Conservation (phyloP, 192 early-diverging fungal species). For the Backusella sp. region DNA sequence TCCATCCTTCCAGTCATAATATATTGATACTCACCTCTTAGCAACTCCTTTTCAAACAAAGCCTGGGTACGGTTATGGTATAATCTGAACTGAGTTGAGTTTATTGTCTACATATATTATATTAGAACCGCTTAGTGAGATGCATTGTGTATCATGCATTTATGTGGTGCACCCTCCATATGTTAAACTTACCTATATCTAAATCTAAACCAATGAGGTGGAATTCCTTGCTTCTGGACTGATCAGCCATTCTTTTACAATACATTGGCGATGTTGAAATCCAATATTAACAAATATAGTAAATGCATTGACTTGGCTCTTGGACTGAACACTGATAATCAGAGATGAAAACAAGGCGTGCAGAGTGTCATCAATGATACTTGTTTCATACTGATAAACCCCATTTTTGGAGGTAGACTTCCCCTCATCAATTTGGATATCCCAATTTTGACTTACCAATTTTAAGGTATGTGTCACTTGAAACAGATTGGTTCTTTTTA, state of each 20-base stretch:
- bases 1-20: not conserved
- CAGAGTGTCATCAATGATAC: not conserved
- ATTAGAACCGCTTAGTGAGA: no score
- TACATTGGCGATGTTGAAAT: not conserved
- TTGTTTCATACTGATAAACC: not conserved
- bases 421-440: not conserved
- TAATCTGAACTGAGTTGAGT: not conserved
- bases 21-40: not conserved
- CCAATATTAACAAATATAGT: not conserved
- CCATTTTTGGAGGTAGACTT: not conserved
- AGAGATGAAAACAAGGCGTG: not conserved
- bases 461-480: slow-evolving; percentile 1
- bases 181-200: not conserved
- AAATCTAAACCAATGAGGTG: not conserved
- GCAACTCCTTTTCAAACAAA: not conserved
- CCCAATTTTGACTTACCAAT: not conserved
- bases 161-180: not conserved
- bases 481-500: not conserved
- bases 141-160: not conserved
- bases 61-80: not conserved
- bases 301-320: not conserved
- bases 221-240: not conserved
- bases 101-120: not conserved
- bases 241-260: not conserved
- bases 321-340: not conserved